These are phyloP conservation scores for Colletotrichum tropicicola DNA, from an alignment of 2,329 filamentous ascomycete species.

Conservation along the genomic window DNA sequence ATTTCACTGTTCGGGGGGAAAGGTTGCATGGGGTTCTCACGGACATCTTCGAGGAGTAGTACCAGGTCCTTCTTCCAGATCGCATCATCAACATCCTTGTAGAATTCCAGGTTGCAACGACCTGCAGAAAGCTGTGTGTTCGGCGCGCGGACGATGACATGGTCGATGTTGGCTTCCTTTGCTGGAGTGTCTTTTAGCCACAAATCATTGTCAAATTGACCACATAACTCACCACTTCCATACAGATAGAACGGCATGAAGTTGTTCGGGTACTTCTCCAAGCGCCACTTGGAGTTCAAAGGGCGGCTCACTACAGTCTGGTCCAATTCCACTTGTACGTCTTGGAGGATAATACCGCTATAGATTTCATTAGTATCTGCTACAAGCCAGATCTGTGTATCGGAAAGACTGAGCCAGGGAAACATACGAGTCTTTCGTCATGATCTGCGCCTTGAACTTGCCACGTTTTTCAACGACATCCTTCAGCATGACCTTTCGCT, in stretches of 20 bases:
- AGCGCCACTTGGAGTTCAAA: constrained; percentile 44
- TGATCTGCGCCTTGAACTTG: constrained; percentile 38
- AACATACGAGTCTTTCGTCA: constrained; percentile 39
- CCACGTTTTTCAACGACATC: constrained; percentile 34
- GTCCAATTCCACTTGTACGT: constrained; percentile 35
- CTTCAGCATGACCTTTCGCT: constrained; percentile 35
- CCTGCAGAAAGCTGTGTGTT: constrained; percentile 47
- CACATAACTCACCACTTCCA: constrained; percentile 36
- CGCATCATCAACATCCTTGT: constrained; percentile 9
- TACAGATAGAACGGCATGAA: constrained; percentile 57
- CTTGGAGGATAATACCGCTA: constrained; percentile 31
- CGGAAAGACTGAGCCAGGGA: background rate
- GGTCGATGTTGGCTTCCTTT: constrained; percentile 49
- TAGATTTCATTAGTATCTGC: background rate
- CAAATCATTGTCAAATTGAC: background rate
- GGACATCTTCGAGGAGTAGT: constrained; percentile 41
- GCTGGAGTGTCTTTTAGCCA: constrained; percentile 6
- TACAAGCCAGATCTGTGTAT: background rate
- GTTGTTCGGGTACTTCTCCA: constrained; percentile 42
- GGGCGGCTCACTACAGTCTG: constrained; percentile 43
- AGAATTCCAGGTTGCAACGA: constrained; percentile 32
- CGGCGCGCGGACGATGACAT: constrained; percentile 51
- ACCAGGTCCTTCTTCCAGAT: constrained; percentile 34
- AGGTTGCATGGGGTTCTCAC: constrained; percentile 48
- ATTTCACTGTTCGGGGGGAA: constrained; percentile 40